phyloP scores from a whole-genome alignment of 352 stramenopile species.

The Phytophthora quininea region DNA sequence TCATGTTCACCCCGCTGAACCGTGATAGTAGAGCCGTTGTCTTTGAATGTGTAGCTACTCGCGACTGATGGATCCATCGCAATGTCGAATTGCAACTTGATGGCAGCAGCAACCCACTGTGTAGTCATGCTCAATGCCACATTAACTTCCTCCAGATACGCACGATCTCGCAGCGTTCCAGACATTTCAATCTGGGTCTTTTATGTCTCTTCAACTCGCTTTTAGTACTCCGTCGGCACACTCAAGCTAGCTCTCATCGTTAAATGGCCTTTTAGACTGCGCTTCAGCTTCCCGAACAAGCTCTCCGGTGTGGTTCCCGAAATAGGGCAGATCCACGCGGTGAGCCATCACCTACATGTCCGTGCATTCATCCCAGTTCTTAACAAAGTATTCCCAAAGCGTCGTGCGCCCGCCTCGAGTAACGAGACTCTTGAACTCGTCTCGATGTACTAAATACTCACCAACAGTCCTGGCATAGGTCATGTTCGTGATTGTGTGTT shows the following conservation, averaged over 20 bases:
- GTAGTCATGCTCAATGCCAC: constrained; percentile 12
- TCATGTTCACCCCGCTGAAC: background rate
- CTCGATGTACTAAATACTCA: background rate
- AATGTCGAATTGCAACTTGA: constrained; percentile 8
- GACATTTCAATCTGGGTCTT: constrained; percentile 2
- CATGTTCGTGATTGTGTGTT: constrained; percentile 16
- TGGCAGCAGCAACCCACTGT: constrained; percentile 1
- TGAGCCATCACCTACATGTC: constrained; percentile 19
- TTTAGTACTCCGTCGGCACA: background rate
- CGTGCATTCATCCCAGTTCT: constrained; percentile 10
- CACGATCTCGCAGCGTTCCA: background rate
- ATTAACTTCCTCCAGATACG: constrained; percentile 8
- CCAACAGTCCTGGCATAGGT: background rate
- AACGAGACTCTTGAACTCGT: constrained; percentile 14
- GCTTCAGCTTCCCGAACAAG: constrained; percentile 17
- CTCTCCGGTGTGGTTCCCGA: constrained; percentile 17
- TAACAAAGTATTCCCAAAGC: constrained; percentile 11
- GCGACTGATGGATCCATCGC: background rate
- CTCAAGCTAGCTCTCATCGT: background rate
- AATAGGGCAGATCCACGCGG: constrained; percentile 11
- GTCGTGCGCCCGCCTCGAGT: background rate
- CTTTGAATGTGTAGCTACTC: constrained; percentile 1
- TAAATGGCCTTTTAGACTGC: background rate
- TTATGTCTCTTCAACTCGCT: constrained; percentile 2
- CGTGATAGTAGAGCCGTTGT: constrained; percentile 1